phyloP scores from a whole-genome alignment of 78 protist species.

The Capsaspora owczarzaki region DNA sequence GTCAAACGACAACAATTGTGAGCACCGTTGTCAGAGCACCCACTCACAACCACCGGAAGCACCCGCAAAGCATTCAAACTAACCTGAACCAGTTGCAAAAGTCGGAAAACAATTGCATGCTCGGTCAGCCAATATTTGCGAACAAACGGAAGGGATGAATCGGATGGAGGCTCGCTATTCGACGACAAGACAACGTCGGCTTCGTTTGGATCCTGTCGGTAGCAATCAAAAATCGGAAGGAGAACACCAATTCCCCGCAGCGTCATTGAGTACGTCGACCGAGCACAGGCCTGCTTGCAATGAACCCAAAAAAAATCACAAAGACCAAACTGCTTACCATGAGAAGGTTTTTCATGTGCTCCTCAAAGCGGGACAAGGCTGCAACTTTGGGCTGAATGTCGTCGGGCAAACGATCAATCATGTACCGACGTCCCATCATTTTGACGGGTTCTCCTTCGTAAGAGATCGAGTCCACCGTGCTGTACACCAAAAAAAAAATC shows the following conservation, averaged over 20 bases:
- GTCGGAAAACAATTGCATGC: constrained; percentile 70
- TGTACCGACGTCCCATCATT: too few species aligned
- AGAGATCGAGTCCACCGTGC: too few species aligned
- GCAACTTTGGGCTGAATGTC: too few species aligned
- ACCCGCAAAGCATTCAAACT: constrained; percentile 28
- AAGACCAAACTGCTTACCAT: too few species aligned
- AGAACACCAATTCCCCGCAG: not conserved
- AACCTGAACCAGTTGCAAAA: constrained; percentile 39
- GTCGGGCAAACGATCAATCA: too few species aligned
- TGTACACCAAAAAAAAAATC: too few species aligned
- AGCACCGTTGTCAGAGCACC: not conserved
- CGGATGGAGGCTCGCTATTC: not conserved
- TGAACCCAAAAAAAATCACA: not conserved
- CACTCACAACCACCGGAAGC: too few species aligned
- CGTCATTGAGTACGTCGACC: too few species aligned
- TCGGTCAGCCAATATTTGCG: constrained; percentile 69
- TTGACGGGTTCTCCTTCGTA: too few species aligned
- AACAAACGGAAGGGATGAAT: constrained; percentile 17
- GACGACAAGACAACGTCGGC: not conserved
- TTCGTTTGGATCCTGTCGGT: not conserved
- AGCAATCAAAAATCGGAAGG: not conserved
- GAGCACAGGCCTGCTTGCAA: not conserved
- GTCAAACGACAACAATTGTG: too few species aligned
- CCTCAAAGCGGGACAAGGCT: too few species aligned
- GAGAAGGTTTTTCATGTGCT: too few species aligned